These are phyloP conservation scores for Cladophialophora bantiana DNA, from an alignment of 2,329 filamentous ascomycete species.

Conservation along the genomic window DNA sequence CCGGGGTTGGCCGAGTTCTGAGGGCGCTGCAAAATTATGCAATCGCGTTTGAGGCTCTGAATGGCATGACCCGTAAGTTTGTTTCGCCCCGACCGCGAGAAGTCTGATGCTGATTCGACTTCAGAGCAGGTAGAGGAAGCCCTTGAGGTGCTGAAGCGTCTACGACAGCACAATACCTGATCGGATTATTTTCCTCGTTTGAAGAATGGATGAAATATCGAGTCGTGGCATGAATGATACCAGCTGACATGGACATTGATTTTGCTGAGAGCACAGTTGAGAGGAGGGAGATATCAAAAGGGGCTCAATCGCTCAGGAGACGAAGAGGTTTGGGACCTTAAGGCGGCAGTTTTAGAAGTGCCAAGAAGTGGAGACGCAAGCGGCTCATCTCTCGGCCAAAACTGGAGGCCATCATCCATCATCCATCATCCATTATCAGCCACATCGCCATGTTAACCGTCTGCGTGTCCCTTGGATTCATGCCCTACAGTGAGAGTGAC, in stretches of 20 bases:
- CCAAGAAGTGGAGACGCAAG: no score
- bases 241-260: neutral
- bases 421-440: no score
- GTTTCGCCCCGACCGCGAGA: neutral
- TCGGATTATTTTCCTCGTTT: neutral
- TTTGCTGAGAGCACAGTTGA: no score
- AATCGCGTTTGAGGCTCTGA: constrained; percentile 25
- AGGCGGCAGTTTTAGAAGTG: no score
- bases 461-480: no score
- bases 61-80: constrained; percentile 21
- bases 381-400: no score
- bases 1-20: constrained; percentile 18
- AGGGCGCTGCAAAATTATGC: constrained; percentile 21
- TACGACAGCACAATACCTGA: constrained; percentile 5
- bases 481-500: no score
- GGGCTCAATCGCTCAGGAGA: no score
- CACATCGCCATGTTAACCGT: no score
- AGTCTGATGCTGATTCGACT: neutral
- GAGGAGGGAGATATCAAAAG: no score
- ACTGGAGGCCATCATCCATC: no score
- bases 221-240: neutral
- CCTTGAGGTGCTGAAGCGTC: constrained; percentile 12
- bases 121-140: neutral
- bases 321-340: no score
- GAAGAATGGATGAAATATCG: neutral